Evolutionary conservation across 1,284 basidiomycete genomes (phyloP), one percentile per base, ranked within the genome.

Genomic region (Grifola frondosa): DNA sequence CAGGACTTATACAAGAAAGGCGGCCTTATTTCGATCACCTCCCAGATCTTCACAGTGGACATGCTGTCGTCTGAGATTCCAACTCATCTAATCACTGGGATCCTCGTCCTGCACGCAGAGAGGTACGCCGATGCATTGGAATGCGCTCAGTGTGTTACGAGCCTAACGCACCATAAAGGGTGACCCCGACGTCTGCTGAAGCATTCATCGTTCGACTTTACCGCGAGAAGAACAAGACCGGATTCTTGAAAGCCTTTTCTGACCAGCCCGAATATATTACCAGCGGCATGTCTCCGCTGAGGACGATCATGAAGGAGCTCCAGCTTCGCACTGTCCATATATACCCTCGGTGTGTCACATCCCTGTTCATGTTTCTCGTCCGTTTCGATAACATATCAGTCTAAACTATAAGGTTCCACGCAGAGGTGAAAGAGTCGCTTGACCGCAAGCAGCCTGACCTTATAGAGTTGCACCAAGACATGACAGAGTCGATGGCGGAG

Each of bases 191-290:
- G 3, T 90, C 85, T 17, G 70, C 88, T 22, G 94, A 96, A 60
- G 91, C 93, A 0, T 97, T 97, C 66, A 91, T 96, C 30, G 84
- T 94, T 34, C 80, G 93, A 5, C 69, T 97, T 1, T 97, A 88
- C 59, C 80, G 94, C 32, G 85, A 95, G 61, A 82, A 86, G 65
- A 97, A 97, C 65, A 71, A 79, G 64, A 77, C 75, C 5, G 96
- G 95, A 2, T 99, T 98, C 64, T 69, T 97, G 50, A 98, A 99
- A 65, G 97, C 94, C 0, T 98, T 99, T 61, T 93, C 93, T 0
- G 96, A 98, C 63, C 87, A 97, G 56, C 93, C 96, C 0, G 96
- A 99, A 62, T 82, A 88, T 47, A 97, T 99, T 50, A 93, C 89
- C 0, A 90, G 84, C 53, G 95, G 95, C 0, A 69, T 98, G 59